These are phyloP conservation scores for Dactylonectria estremocensis DNA, from an alignment of 2,329 filamentous ascomycete genomes.

Conservation along the genomic window DNA sequence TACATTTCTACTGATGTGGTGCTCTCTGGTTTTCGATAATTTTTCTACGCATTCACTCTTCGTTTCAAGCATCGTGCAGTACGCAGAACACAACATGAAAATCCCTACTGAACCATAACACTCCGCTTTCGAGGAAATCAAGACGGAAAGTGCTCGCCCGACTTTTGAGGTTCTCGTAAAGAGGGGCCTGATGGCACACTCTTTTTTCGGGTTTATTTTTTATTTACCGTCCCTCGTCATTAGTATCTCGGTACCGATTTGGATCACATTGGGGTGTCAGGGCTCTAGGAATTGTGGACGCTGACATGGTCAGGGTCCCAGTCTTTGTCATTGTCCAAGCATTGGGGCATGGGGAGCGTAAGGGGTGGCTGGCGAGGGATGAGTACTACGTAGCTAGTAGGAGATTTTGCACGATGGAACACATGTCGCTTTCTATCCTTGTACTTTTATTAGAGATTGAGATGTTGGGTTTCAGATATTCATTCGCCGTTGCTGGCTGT, in stretches of 20 bases:
- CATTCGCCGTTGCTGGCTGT: background rate
- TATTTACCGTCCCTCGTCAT: slow-evolving; percentile 12
- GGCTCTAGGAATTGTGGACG: slow-evolving; percentile 10
- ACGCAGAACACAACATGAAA: slow-evolving; percentile 2
- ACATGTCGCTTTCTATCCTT: background rate
- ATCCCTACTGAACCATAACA: background rate
- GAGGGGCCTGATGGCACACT: background rate
- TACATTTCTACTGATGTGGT: slow-evolving; percentile 45
- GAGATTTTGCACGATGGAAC: background rate
- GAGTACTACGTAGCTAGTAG: background rate
- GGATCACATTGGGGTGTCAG: slow-evolving; percentile 25
- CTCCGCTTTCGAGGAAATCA: background rate
- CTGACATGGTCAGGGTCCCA: slow-evolving; percentile 8
- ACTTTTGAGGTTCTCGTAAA: background rate
- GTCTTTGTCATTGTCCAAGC: slow-evolving; percentile 12
- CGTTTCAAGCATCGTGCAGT: slow-evolving; percentile 8
- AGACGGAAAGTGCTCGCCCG: background rate
- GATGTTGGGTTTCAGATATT: background rate
- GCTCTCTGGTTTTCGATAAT: slow-evolving; percentile 26
- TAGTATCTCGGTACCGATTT: slow-evolving; percentile 25
- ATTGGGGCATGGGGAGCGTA: slow-evolving; percentile 17
- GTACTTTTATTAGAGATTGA: background rate
- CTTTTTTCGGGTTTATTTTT: too few species aligned
- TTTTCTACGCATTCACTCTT: slow-evolving; percentile 20
- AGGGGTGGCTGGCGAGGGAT: background rate